Base-by-base conservation (phyloP, 768 basidiomycete species). In the Pilatotrama ljubarskyi region DNA sequence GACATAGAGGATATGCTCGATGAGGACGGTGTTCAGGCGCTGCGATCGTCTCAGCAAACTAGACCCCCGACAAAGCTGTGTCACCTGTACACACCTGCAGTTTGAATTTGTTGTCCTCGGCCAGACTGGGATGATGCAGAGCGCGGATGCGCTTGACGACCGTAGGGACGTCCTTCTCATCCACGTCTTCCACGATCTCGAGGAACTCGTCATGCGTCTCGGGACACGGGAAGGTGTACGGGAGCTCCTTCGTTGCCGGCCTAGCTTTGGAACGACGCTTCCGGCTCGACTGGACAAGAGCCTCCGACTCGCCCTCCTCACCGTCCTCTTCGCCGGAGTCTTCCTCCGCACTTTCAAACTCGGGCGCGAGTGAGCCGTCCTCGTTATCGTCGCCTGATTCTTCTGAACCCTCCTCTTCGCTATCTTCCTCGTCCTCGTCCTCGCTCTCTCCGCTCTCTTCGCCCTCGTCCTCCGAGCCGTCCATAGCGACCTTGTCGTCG, bases 161-260 rank as follows among this genome's bases (percentile, higher is more conserved):
- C 0, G 79, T 86, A 4, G 87, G 83, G 1, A 96, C 71, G 60
- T 96, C 88, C 25, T 83, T 76, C 42, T 93, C 90, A 15, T 84
- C 79, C 20, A 95, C 72, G 40, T 79, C 80, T 18, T 88, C 83
- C 2, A 98, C 70, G 15, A 96, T 88, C 22, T 88, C 84, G n/a
- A 96, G 80, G 64, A 98, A 90, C 37, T 66, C 93, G 46, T 92
- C 91, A 66, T 98, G 95, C 11, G 78, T 85, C 15, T 81, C 73
- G 0, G 97, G 97, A 68, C 94, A 96, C 42, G 90, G 82, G 73
- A 98, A 98, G 1, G 93, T 98, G 72, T 84, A 99, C 0, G 97
- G 97, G 3, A 98, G 80, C 58, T 93, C 92, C 53, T 83, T 81
- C 50, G 46, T 18, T 43, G 64, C 46, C 10, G 46, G 6, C 36